Base-by-base conservation (phyloP, 2,329 filamentous ascomycete genomes). In the Cercospora citrullina region DNA sequence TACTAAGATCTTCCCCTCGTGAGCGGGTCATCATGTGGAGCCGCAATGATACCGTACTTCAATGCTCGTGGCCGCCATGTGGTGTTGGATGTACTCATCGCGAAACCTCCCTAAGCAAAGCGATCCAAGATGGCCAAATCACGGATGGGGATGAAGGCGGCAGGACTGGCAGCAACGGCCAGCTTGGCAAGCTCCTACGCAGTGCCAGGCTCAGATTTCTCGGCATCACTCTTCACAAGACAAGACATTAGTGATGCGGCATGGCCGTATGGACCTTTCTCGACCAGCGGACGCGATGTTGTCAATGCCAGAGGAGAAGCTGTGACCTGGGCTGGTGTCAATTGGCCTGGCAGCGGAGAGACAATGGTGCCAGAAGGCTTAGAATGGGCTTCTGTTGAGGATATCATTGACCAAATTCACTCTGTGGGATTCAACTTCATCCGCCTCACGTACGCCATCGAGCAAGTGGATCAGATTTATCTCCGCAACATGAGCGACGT, bases 391-490 rank as follows among this genome's bases (percentile, higher is more conserved):
- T 75, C 73, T 1, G 74, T 78, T 14, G 72, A 72, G 33, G 71
- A 72, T 9, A 77, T 75, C 6, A 66, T 78, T 6, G 64, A 70
- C 28, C 76, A 75, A 53, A 72, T 79, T 26, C 75, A 76, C 48
- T 72, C 70, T n/a, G 65, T 77, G 8, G 77, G 76, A 3, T 76
- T 79, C 71, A 78, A 78, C 39, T 72, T 74, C 42, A 75, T 78
- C 55, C 73, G 77, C 2, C 76, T 82, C 71, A 81, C 80, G 0
- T 82, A 81, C 62, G 79, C 80, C 14, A 81, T 80, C 58, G 79
- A 81, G 63, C 78, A 80, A 75, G 73, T 81, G 21, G 80, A 82
- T 64, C 78, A 82, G 57, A 79, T 82, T 18, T 78, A 79, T 60
- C 79, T 79, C n/a, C 74, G 78, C 39, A 77, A 80, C 12, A 78